Conservation (phyloP, 805 yeast genomes). For the Candida hungchunana region DNA sequence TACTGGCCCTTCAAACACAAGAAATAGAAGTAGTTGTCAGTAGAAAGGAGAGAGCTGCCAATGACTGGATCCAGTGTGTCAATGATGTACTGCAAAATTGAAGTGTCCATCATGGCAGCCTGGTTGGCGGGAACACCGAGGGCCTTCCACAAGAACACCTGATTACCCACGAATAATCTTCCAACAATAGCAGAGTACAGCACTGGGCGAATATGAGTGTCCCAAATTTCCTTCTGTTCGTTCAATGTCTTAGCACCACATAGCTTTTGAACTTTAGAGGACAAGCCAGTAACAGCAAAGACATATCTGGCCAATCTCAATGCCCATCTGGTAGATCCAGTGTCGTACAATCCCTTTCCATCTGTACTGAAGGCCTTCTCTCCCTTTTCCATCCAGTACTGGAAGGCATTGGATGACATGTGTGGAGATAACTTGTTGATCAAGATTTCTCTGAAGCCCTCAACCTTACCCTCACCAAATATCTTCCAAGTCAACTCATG, state of each 20-base stretch:
- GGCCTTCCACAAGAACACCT: conserved; percentile 84
- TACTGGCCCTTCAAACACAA: conserved; percentile 62
- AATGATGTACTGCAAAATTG: conserved; percentile 64
- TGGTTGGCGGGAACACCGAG: conserved; percentile 87
- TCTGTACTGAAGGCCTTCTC: conserved; percentile 47
- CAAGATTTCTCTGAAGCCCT: conserved; percentile 47
- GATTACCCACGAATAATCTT: conserved; percentile 69
- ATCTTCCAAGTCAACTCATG: conserved; percentile 65
- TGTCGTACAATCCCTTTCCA: conserved; percentile 67
- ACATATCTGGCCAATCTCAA: conserved; percentile 60
- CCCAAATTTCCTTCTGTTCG: conserved; percentile 66
- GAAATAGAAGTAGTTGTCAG: conserved; percentile 77
- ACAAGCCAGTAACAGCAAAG: conserved; percentile 52
- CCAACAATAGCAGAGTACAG: conserved; percentile 68
- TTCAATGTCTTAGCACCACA: conserved; percentile 53
- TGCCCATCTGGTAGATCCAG: conserved; percentile 88
- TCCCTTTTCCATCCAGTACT: conserved; percentile 72
- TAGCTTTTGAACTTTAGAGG: conserved; percentile 46
- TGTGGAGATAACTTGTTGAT: conserved; percentile 58
- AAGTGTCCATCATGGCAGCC: conserved; percentile 72
- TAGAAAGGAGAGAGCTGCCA: conserved; percentile 55
- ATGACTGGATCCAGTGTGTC: conserved; percentile 79
- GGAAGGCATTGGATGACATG: conserved; percentile 75
- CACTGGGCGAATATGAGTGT: conserved; percentile 57
- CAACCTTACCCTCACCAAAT: conserved; percentile 71